These are phyloP conservation scores for Phytophthora brassicae DNA, from an alignment of 352 stramenopile genomes.

Conservation along the genomic window DNA sequence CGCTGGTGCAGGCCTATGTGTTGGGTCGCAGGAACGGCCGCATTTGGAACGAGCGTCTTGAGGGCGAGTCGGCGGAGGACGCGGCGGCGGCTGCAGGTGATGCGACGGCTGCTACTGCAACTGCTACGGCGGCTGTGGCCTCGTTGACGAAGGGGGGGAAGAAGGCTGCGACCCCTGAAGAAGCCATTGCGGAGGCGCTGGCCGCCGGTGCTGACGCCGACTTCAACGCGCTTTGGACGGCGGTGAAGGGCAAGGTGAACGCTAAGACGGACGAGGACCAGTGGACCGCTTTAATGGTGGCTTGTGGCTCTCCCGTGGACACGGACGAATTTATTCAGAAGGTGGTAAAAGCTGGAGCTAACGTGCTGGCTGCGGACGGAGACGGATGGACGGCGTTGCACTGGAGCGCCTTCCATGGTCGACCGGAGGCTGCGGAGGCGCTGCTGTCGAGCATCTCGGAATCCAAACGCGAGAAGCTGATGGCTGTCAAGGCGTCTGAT, in stretches of 20 bases:
- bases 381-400: conserved; percentile 84
- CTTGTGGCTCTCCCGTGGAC: conserved; percentile 77
- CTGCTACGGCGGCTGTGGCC: conserved; percentile 3
- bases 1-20: conserved; percentile 75
- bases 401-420: conserved; percentile 83
- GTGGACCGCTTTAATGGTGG: conserved; percentile 85
- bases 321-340: conserved; percentile 81
- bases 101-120: conserved; percentile 5
- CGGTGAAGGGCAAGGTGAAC: conserved; percentile 63
- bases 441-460: conserved; percentile 48
- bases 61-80: conserved; percentile 71
- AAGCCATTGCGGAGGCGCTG: conserved; percentile 65
- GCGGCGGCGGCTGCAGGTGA: conserved; percentile 34
- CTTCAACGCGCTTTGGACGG: conserved; percentile 67
- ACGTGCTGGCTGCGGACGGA: conserved; percentile 66
- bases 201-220: conserved; percentile 68
- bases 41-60: conserved; percentile 81
- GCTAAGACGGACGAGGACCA: conserved; percentile 70
- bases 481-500: conserved; percentile 58
- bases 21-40: conserved; percentile 60
- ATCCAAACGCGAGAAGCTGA: conserved; percentile 43
- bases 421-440: conserved; percentile 64
- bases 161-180: conserved; percentile 39
- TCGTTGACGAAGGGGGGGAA: conserved; percentile 30
- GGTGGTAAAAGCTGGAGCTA: conserved; percentile 53